Percentiles rank a stretch among this genome's conserved stretches.
Evolutionary conservation across 179 eudicot genomes (phyloP).

Genomic region (Spergularia azorica): DNA sequence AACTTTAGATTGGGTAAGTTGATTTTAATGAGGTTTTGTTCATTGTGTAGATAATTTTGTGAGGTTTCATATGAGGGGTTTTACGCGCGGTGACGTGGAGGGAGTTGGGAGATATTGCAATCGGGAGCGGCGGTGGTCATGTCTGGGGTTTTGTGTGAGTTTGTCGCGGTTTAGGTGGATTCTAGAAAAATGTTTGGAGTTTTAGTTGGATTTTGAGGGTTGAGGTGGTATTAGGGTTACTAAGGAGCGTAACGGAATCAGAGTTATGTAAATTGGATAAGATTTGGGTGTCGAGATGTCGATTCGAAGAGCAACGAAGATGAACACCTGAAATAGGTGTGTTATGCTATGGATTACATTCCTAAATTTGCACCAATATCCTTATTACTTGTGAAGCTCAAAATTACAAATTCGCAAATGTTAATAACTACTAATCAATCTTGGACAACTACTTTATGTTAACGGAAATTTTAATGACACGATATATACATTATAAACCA

Average conservation of each 20-base stretch:
- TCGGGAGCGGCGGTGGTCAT: slow-evolving; percentile 37
- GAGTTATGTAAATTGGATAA: slow-evolving; percentile 17
- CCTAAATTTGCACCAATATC: background rate
- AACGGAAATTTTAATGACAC: background rate
- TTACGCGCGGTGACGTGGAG: slow-evolving; percentile 4
- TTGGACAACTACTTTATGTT: background rate
- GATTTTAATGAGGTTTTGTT: slow-evolving; percentile 36
- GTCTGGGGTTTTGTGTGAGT: slow-evolving; percentile 24
- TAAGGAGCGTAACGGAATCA: slow-evolving; percentile 22
- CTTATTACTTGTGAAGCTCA: background rate
- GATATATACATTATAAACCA: no score
- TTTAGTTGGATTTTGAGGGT: background rate
- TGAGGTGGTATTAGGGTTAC: slow-evolving; percentile 19
- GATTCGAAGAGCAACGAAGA: slow-evolving; percentile 23
- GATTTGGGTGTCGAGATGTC: slow-evolving; percentile 21
- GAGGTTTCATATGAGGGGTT: slow-evolving; percentile 50
- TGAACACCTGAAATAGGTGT: slow-evolving; percentile 35
- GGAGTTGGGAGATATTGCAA: slow-evolving; percentile 23
- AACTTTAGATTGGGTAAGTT: slow-evolving; percentile 37
- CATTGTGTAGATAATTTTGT: slow-evolving; percentile 28
- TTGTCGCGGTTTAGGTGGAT: slow-evolving; percentile 10
- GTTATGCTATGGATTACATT: background rate
- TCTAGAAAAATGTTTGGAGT: background rate
- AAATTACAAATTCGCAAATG: background rate
- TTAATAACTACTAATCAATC: no score